Evolutionary conservation across 2,329 filamentous ascomycete species (phyloP).

Genomic region (Aplosporella prunicola): DNA sequence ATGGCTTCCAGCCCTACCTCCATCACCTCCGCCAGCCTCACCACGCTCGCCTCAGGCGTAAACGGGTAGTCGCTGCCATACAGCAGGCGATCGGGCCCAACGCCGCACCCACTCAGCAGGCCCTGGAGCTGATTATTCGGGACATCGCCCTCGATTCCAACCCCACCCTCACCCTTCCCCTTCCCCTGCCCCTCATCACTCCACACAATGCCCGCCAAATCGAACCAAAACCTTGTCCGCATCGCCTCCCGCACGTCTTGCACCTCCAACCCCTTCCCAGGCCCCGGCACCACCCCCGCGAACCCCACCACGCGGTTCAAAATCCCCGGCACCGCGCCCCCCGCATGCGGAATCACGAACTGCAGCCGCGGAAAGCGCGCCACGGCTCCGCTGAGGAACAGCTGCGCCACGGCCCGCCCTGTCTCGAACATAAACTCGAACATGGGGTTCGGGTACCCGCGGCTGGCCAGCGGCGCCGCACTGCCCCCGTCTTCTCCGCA

Average conservation of each 20-base stretch:
- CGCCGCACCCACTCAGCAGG: slow-evolving; percentile 34
- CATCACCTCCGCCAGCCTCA: slow-evolving; percentile 31
- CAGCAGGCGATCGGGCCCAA: slow-evolving; percentile 31
- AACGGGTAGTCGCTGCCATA: slow-evolving; percentile 48
- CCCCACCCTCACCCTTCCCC: slow-evolving; percentile 13
- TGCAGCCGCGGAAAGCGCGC: slow-evolving; percentile 37
- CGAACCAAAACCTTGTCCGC: slow-evolving; percentile 40
- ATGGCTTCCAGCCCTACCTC: slow-evolving; percentile 31
- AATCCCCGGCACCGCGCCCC: slow-evolving; percentile 37
- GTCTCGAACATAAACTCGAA: slow-evolving; percentile 48
- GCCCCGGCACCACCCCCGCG: slow-evolving; percentile 30
- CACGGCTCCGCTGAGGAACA: slow-evolving; percentile 41
- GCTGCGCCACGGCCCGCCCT: slow-evolving; percentile 38
- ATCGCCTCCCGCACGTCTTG: slow-evolving; percentile 15
- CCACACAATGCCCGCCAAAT: slow-evolving; percentile 44
- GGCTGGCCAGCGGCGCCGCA: slow-evolving; percentile 29
- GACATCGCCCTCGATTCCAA: no score
- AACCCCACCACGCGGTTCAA: slow-evolving; percentile 36
- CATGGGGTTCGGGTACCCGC: slow-evolving; percentile 36
- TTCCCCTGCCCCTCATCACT: slow-evolving; percentile 10
- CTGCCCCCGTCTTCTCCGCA: no score
- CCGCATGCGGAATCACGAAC: slow-evolving; percentile 42
- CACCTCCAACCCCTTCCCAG: slow-evolving; percentile 19
- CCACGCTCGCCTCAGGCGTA: slow-evolving; percentile 32
- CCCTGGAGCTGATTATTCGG: slow-evolving; percentile 35